A percentile compares a stretch with the other conserved stretches of the same genome.
These are phyloP conservation scores for Hibiscus tridactylites DNA, from an alignment of 345 rosid genomes.

Conservation along the genomic window DNA sequence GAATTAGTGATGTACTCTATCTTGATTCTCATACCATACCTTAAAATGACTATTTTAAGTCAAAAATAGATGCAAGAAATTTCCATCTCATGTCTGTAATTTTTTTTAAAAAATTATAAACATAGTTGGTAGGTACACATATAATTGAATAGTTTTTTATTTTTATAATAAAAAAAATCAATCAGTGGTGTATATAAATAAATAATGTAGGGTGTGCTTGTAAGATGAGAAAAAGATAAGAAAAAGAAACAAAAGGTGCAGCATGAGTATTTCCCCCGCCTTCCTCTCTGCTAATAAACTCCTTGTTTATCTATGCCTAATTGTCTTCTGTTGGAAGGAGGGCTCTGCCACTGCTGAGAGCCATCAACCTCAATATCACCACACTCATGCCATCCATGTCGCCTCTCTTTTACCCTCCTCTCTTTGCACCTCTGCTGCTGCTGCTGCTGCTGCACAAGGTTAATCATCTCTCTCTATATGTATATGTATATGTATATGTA, in stretches of 20 bases:
- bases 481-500: no score
- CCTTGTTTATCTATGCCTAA: conserved; percentile 14
- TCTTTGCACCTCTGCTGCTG: conserved; percentile 26
- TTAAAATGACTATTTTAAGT: no score
- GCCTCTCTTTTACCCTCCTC: conserved; percentile 47
- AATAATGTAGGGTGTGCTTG: neutral
- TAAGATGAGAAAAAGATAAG: neutral
- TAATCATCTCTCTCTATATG: neutral
- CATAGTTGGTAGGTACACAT: no score
- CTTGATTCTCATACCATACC: no score
- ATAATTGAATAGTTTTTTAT: no score
- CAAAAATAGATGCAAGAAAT: no score
- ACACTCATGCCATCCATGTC: conserved; percentile 21
- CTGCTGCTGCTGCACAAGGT: conserved; percentile 28
- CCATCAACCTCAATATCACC: neutral
- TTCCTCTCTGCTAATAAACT: conserved; percentile 8
- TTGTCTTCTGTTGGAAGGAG: conserved; percentile 11
- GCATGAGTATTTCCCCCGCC: neutral
- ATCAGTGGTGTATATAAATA: neutral
- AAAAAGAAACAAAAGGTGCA: neutral
- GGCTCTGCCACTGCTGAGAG: conserved; percentile 15
- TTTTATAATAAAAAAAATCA: no score
- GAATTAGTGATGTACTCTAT: no score
- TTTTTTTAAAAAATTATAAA: no score
- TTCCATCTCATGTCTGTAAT: no score